Evolutionary conservation across 2,329 filamentous ascomycete genomes (phyloP), one percentile per base, ranked within the genome.

Genomic region (Hypoxylon rubiginosum): DNA sequence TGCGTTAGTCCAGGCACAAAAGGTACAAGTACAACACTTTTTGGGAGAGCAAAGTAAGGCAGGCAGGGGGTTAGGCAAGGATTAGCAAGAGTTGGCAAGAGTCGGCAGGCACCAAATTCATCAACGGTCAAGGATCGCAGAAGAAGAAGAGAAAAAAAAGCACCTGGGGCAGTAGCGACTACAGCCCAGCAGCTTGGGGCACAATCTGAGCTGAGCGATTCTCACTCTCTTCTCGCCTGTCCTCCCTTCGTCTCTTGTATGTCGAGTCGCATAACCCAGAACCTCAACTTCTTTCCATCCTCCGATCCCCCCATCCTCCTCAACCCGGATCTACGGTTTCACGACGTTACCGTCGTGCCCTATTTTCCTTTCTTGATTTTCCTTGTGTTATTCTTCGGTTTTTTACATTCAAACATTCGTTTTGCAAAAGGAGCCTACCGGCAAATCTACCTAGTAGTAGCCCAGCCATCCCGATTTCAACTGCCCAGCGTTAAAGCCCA

Each of bases 341-440:
- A 72, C 70, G 73, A 64, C 72, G 59, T 69, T 69, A 69, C 64
- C 70, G 71, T 69, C 64, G 73, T 72, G 70, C 46, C 62, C 67
- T 69, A 69, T 59, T 69, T 72, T 66, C 62, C 63, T 67, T 72
- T 68, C 57, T 66, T 64, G 41, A 32, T 32, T 67, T 67, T 69
- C 71, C 49, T 67, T 68, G 65, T 64, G 26, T 71, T 66, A 65
- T 72, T 69, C 64, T 66, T 67, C 64, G 59, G 59, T 67, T 64
- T 73, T 69, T 57, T 64, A 60, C 48, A 63, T 62, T 62, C 45
- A 39, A 56, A 39, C 59, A 67, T 67, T 66, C 54, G 45, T 68
- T 66, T 62, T 43, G 58, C 56, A 52, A 59, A 59, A 59, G 36
- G 58, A 49, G 34, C 56, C 62, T 48, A 34, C 50, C 45, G 59